These are phyloP conservation scores for Rutstroemia sp. DNA, from an alignment of 2,329 filamentous ascomycete genomes.

Conservation along the genomic window DNA sequence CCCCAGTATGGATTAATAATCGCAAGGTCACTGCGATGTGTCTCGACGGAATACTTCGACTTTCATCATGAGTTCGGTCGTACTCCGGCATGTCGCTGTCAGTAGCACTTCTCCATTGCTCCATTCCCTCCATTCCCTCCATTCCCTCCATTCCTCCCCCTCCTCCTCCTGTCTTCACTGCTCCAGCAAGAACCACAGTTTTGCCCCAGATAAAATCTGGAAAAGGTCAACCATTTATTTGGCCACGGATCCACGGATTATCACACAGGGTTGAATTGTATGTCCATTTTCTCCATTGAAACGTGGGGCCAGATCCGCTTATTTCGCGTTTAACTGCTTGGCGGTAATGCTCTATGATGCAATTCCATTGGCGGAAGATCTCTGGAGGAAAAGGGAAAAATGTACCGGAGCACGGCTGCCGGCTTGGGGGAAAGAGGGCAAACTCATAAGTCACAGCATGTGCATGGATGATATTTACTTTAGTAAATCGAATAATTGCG, in stretches of 20 bases:
- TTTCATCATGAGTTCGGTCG: neutral
- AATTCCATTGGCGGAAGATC: conserved; percentile 4
- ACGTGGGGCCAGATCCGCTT: neutral
- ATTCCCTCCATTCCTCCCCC: neutral
- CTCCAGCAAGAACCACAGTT: too few relatives aligned
- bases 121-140: neutral
- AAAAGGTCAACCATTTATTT: too few relatives aligned
- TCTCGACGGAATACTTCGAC: neutral
- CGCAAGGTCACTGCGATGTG: neutral
- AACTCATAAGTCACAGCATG: too few relatives aligned
- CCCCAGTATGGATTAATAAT: too few relatives aligned
- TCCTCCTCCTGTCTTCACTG: neutral
- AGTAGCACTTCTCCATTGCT: neutral
- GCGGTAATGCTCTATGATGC: neutral
- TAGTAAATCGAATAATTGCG: too few relatives aligned
- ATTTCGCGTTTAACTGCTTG: neutral
- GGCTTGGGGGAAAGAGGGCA: too few relatives aligned
- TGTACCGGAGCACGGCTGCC: neutral
- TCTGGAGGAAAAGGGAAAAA: neutral
- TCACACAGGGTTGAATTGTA: too few relatives aligned
- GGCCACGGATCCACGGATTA: too few relatives aligned
- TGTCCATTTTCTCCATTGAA: neutral
- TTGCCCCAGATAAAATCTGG: too few relatives aligned
- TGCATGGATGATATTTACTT: too few relatives aligned
- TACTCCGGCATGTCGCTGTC: neutral